A percentile compares a stretch with the other conserved stretches of the same genome.
These are phyloP conservation scores for Hyaloperonospora brassicae DNA, from an alignment of 352 stramenopile genomes.

Conservation along the genomic window DNA sequence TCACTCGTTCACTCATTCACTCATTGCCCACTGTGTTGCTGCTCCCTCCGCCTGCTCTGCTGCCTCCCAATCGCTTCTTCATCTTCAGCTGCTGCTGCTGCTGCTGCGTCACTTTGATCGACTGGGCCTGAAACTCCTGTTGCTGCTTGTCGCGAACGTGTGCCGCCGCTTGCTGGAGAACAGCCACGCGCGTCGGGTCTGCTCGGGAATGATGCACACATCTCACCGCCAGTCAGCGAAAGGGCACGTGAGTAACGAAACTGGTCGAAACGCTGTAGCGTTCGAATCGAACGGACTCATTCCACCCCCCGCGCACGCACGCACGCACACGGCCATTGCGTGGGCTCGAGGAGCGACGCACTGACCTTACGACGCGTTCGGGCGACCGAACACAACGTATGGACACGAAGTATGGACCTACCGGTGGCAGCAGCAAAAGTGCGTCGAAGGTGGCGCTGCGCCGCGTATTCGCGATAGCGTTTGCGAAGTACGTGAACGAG, in stretches of 20 bases:
- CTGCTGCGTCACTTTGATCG: constrained; percentile 2
- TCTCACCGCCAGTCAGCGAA: constrained; percentile 2
- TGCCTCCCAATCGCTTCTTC: no score
- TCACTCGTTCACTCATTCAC: no score
- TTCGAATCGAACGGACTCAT: constrained; percentile 1
- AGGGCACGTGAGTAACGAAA: constrained; percentile 8
- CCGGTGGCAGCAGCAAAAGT: constrained; percentile 43
- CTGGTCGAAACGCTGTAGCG: constrained; percentile 6
- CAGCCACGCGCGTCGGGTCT: constrained; percentile 49
- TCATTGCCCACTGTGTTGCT: no score
- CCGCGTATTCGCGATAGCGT: constrained; percentile 27
- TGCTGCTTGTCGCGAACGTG: constrained; percentile 55
- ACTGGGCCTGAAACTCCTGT: constrained; percentile 23
- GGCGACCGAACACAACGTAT: no score
- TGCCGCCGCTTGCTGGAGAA: constrained; percentile 47
- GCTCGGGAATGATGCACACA: no score
- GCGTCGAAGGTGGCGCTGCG: constrained; percentile 23
- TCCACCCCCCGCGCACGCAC: constrained; percentile 11
- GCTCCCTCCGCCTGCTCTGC: no score
- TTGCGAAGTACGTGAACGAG: constrained; percentile 22
- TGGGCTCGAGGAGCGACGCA: not conserved
- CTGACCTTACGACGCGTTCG: no score
- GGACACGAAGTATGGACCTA: constrained; percentile 14
- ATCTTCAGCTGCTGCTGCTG: not conserved
- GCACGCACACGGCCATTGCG: not conserved